Conservation (phyloP, 352 stramenopile genomes). For the Phytopythium sindhum region DNA sequence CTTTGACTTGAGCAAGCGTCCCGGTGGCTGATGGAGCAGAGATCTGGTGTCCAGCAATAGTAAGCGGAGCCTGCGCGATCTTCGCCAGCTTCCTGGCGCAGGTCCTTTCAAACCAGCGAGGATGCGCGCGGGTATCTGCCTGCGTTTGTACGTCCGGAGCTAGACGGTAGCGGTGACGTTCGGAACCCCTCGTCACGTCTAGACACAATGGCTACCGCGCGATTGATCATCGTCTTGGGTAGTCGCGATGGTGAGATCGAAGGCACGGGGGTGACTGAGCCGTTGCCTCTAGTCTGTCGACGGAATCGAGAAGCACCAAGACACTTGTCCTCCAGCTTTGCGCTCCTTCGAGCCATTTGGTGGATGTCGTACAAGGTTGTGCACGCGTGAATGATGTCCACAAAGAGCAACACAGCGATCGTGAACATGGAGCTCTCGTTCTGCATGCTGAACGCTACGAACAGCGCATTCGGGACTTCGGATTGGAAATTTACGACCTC, state of each 20-base stretch:
- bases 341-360: background rate
- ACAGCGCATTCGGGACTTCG: slow-evolving; percentile 18
- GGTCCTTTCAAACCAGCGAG: background rate
- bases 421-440: slow-evolving; percentile 24
- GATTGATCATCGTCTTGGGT: background rate
- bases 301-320: background rate
- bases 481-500: slow-evolving; percentile 18
- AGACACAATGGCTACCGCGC: background rate
- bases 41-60: background rate
- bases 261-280: background rate
- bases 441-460: slow-evolving; percentile 24
- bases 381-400: slow-evolving; percentile 19
- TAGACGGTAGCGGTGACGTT: background rate
- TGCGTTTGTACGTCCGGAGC: background rate
- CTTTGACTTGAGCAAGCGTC: background rate
- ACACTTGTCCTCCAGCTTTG: background rate
- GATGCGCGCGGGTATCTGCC: background rate
- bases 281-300: background rate
- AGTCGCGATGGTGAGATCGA: background rate
- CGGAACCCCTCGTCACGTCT: background rate
- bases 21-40: background rate
- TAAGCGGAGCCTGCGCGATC: background rate
- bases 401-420: slow-evolving; percentile 16
- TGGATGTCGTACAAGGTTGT: slow-evolving; percentile 14
- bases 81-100: background rate